These are phyloP conservation scores for Ceratocystis colombiana DNA, from an alignment of 2,329 filamentous ascomycete genomes.

Conservation along the genomic window DNA sequence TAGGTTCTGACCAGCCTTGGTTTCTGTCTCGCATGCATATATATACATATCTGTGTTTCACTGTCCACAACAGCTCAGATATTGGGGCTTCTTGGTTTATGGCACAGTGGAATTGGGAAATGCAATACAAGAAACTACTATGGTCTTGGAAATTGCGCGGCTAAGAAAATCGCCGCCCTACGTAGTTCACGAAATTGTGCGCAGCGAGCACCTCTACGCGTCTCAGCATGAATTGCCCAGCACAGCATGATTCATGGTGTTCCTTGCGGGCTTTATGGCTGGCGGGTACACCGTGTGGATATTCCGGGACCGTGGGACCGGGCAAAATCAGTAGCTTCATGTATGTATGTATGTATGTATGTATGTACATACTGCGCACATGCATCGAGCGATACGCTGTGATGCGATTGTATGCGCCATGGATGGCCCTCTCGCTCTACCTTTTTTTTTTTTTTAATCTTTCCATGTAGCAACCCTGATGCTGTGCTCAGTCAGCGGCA, in stretches of 20 bases:
- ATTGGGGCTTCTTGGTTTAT: not conserved
- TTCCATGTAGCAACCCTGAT: not conserved
- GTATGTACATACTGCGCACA: not conserved
- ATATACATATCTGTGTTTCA: not conserved
- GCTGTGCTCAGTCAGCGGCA: not conserved
- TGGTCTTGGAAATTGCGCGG: not conserved
- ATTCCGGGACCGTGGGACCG: slow-evolving; percentile 11
- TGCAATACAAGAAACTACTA: not conserved
- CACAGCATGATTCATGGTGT: slow-evolving; percentile 8
- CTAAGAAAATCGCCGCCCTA: not conserved
- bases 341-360: not conserved
- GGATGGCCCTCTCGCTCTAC: not conserved
- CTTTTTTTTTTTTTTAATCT: not conserved
- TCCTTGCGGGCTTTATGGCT: slow-evolving; percentile 4
- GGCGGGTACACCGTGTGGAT: not conserved
- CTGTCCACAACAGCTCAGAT: not conserved
- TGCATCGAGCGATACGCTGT: slow-evolving; percentile 2
- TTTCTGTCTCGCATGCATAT: not conserved
- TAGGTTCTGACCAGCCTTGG: slow-evolving; percentile 11
- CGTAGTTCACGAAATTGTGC: not conserved
- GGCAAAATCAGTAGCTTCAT: not conserved
- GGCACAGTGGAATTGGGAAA: not conserved
- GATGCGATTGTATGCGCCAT: slow-evolving; percentile 2
- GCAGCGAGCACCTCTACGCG: not conserved
- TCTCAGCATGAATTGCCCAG: not conserved